Conservation (phyloP, 257 asterid species). For the Solanum appendiculatum region DNA sequence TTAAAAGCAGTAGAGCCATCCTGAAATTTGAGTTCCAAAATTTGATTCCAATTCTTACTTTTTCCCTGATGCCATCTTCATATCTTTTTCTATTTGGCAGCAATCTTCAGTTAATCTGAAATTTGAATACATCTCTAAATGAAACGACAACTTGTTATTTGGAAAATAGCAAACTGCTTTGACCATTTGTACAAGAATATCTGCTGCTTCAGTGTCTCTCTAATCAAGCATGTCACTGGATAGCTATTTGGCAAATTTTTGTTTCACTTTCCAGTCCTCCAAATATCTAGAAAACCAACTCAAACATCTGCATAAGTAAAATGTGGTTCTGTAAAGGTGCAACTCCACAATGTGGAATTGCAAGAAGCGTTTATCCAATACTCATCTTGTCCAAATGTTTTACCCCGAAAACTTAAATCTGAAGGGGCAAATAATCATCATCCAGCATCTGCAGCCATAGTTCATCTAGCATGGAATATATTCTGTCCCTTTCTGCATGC, state of each 20-base stretch:
- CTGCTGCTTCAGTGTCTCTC: neutral
- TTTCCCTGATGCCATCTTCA: neutral
- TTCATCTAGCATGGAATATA: conserved; percentile 36
- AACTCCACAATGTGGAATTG: neutral
- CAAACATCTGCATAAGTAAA: neutral
- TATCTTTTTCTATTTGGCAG: neutral
- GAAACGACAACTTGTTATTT: neutral
- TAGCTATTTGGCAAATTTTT: neutral
- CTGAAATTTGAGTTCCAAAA: neutral
- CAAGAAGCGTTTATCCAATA: neutral
- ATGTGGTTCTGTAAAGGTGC: neutral
- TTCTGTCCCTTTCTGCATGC: conserved; percentile 41
- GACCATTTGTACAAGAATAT: neutral
- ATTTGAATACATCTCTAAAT: neutral
- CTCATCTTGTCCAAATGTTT: neutral
- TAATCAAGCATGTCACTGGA: neutral
- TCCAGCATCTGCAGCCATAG: conserved; percentile 52
- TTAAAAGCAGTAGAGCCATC: neutral
- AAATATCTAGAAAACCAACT: neutral
- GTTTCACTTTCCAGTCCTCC: neutral
- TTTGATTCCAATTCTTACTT: neutral
- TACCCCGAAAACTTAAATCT: neutral
- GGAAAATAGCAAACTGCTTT: neutral
- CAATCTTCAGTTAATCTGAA: neutral
- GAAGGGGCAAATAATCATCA: conserved; percentile 23